Base-by-base conservation (phyloP, 1,139 yeast genomes). In the Yamadazyma diospyri region DNA sequence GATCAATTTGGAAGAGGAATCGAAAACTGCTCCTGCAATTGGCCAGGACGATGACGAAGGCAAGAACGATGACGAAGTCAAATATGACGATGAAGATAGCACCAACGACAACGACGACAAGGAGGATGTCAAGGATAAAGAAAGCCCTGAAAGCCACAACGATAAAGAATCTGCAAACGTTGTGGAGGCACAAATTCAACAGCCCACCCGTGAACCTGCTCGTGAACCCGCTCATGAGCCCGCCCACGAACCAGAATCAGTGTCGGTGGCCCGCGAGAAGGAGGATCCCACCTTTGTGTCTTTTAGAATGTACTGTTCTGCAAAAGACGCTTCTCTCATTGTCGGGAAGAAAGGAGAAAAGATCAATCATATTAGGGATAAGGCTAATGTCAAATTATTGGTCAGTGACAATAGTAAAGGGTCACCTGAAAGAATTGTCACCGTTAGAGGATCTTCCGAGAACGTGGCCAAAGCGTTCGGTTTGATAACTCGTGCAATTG, bases 391-490 rank as follows among this genome's bases (percentile, higher is more conserved):
- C 8, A 68, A 83, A 40, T 71, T 86, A 33, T 78, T 79, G 48
- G 86, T 85, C n/a, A 78, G 87, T 47, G 94, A 85, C 30, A 84
- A 85, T 51, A 61, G 81, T 35, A 72, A 76, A 44, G 86, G 82
- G 15, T 76, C 81, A 5, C 81, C 83, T 3, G 95, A 85, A 50
- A 69, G 97, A 41, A 81, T 88, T 30, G 72, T 87, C 14, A 76
- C 81, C 40, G 80, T 87, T 3, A 67, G 81, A 38, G 97, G 96
- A 0, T 65, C 84, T 0, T 76, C 89, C 1, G 94, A 84, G 45
- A 74, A 78, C 43, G 94, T 86, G 7, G 92, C 95, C 6, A 76
- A 79, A 50, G 94, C 94, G 0, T 83, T 82, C 57, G 94, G 94
- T 0, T 61, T 84, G 44, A 75, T 86, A 25, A 73, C 79, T 0